These are phyloP conservation scores for Stagonosporopsis chrysanthemi DNA, from an alignment of 2,329 filamentous ascomycete species.

Conservation along the genomic window DNA sequence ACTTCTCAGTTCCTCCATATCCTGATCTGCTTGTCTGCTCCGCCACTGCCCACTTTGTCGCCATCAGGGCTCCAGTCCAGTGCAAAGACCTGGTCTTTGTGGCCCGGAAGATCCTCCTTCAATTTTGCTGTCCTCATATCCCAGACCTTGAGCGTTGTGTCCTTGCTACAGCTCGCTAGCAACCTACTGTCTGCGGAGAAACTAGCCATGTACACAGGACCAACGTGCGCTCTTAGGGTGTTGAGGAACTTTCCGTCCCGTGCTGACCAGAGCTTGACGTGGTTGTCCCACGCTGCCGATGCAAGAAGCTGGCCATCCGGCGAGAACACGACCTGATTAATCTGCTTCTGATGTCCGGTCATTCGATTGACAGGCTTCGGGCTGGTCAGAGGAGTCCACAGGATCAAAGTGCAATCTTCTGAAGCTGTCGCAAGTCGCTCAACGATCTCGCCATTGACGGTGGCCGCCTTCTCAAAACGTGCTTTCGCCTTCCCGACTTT, in stretches of 20 bases:
- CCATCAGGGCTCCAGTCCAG: slow-evolving; percentile 96
- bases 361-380: slow-evolving; percentile 88
- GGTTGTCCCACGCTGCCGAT: slow-evolving; percentile 90
- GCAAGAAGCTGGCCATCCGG: slow-evolving; percentile 89
- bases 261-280: slow-evolving; percentile 90
- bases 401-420: slow-evolving; percentile 95
- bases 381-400: slow-evolving; percentile 82
- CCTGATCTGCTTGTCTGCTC: slow-evolving; percentile 82
- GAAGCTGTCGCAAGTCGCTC: slow-evolving; percentile 90
- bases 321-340: slow-evolving; percentile 94
- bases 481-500: slow-evolving; percentile 78
- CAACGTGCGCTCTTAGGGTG: slow-evolving; percentile 87
- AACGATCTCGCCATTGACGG: slow-evolving; percentile 74
- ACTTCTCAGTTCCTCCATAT: slow-evolving; percentile 71
- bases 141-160: slow-evolving; percentile 95
- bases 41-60: slow-evolving; percentile 85
- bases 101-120: slow-evolving; percentile 82
- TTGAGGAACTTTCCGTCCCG: slow-evolving; percentile 79
- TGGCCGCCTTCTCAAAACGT: slow-evolving; percentile 86
- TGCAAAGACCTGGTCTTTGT: slow-evolving; percentile 91
- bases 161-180: slow-evolving; percentile 86
- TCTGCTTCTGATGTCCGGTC: slow-evolving; percentile 94
- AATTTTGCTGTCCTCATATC: slow-evolving; percentile 86
- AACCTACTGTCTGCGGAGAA: slow-evolving; percentile 94
- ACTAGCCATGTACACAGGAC: slow-evolving; percentile 88